Evolutionary conservation across 192 early-diverging fungal genomes (phyloP).

Genomic region (Rhizophagus clarus): DNA sequence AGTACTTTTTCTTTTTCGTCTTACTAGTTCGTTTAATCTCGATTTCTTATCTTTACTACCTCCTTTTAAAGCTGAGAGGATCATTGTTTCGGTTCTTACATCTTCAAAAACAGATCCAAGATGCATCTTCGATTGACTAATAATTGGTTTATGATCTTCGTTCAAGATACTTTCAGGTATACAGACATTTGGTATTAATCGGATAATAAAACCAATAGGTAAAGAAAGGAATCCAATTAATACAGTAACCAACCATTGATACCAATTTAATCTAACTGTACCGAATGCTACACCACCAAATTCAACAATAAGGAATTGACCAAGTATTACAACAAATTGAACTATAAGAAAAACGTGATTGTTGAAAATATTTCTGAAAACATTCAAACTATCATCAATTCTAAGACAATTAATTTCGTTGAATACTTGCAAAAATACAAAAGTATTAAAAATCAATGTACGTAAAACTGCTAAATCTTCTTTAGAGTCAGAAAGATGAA

Average conservation of each 20-base stretch:
- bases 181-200: conserved; percentile 73
- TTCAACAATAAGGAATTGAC: conserved; percentile 84
- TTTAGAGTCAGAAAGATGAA: conserved; percentile 50
- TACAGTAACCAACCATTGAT: conserved; percentile 82
- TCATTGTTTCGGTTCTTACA: not conserved
- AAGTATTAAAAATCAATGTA: conserved; percentile 92
- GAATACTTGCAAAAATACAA: conserved; percentile 94
- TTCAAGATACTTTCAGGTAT: conserved; percentile 42
- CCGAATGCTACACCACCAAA: conserved; percentile 92
- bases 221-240: conserved; percentile 79
- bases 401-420: conserved; percentile 92
- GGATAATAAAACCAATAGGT: conserved; percentile 77
- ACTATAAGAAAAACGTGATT: conserved; percentile 85
- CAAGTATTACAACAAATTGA: conserved; percentile 66
- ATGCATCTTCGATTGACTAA: conserved; percentile 32
- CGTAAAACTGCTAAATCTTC: conserved; percentile 53
- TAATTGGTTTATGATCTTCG: conserved; percentile 36
- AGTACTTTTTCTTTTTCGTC: too few species aligned
- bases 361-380: conserved; percentile 82
- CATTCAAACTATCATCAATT: conserved; percentile 78
- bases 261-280: conserved; percentile 61
- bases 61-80: not conserved
- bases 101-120: conserved; percentile 34
- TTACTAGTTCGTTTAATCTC: not conserved
- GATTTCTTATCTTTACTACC: not conserved